phyloP scores from a whole-genome alignment of 164 flowering plant genomes.

The Hamamelis virginiana region DNA sequence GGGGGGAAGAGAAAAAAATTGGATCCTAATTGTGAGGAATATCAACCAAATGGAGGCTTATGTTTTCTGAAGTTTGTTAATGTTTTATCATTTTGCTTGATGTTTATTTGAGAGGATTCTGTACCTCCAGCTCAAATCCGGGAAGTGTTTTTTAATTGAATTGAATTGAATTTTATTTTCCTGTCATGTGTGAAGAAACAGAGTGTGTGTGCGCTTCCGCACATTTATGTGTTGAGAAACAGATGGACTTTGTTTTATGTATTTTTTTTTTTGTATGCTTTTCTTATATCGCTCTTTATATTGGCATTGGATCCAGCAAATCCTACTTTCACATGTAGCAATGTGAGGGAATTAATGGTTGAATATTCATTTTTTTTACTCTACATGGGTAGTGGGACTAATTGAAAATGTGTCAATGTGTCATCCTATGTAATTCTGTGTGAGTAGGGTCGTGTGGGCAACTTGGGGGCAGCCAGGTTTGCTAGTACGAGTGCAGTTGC shows the following conservation, averaged over 20 bases:
- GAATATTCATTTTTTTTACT: not conserved
- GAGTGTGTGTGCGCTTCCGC: too few species aligned
- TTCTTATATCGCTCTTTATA: too few species aligned
- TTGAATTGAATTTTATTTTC: not conserved
- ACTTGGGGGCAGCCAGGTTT: constrained; percentile 38
- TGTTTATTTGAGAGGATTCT: not conserved
- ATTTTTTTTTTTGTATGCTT: too few species aligned
- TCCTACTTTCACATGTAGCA: not conserved
- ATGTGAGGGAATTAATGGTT: not conserved
- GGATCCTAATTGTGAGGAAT: too few species aligned
- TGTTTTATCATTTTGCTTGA: not conserved
- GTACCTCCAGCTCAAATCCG: not conserved
- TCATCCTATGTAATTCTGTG: constrained; percentile 12
- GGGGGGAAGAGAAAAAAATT: too few species aligned
- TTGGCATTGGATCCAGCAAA: too few species aligned
- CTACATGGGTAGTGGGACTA: not conserved
- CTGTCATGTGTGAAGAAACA: not conserved
- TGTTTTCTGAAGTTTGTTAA: not conserved
- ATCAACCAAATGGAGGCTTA: not conserved
- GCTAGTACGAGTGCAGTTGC: constrained; percentile 59
- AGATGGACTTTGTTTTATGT: too few species aligned
- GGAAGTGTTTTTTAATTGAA: not conserved
- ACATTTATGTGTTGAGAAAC: too few species aligned
- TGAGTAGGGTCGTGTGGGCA: constrained; percentile 36
- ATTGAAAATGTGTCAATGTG: constrained; percentile 7